These are phyloP conservation scores for Taphrina flavorubra DNA, from an alignment of 1,139 yeast genomes.

Conservation along the genomic window DNA sequence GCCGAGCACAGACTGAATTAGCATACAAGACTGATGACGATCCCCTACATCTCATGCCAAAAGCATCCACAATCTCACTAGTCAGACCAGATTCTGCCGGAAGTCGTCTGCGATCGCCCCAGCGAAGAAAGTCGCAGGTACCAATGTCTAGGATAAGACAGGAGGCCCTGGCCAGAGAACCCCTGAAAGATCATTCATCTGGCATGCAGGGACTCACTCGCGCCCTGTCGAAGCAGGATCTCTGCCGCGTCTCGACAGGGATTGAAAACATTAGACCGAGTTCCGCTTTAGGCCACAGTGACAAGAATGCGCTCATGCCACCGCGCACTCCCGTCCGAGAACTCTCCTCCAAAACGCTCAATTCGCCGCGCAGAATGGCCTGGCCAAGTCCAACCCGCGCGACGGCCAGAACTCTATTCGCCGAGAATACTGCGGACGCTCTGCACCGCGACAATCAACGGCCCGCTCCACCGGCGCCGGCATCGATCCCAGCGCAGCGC, in stretches of 20 bases:
- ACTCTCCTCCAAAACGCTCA: not conserved
- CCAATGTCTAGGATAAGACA: conserved; percentile 23
- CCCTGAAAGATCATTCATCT: conserved; percentile 14
- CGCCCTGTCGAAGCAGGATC: conserved; percentile 11
- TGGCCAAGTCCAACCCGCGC: conserved; percentile 27
- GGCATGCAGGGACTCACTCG: conserved; percentile 27
- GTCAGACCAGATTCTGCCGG: conserved; percentile 22
- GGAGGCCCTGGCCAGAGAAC: conserved; percentile 11
- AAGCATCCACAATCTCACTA: not conserved
- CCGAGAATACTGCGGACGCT: conserved; percentile 16
- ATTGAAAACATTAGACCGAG: conserved; percentile 25
- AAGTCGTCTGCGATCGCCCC: conserved; percentile 22
- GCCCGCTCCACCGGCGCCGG: conserved; percentile 31
- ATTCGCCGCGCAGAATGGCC: conserved; percentile 11
- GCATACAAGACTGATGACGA: conserved; percentile 15
- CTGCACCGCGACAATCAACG: conserved; percentile 33
- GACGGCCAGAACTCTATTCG: conserved; percentile 13
- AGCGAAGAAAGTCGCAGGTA: conserved; percentile 33
- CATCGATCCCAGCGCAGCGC: not conserved
- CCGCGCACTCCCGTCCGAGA: conserved; percentile 23
- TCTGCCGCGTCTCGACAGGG: conserved; percentile 5
- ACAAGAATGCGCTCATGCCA: conserved; percentile 10
- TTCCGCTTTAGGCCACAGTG: not conserved
- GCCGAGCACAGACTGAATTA: conserved; percentile 19
- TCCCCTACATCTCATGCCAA: conserved; percentile 31